These are phyloP conservation scores for Tilletia setariae DNA, from an alignment of 1,284 basidiomycete genomes.

Conservation along the genomic window DNA sequence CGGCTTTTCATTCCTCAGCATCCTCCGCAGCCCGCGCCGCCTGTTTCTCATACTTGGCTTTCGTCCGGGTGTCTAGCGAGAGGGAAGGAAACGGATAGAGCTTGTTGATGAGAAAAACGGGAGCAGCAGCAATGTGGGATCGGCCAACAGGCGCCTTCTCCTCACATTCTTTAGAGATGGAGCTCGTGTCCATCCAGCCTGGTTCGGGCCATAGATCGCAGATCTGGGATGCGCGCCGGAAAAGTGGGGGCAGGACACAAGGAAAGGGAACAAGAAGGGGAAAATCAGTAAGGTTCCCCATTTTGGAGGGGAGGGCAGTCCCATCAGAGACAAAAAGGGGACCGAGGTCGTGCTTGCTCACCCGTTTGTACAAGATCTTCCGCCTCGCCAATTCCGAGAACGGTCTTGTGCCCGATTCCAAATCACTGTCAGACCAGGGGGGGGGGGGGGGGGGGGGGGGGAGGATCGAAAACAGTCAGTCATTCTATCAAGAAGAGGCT, in stretches of 20 bases:
- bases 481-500: background rate
- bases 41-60: background rate
- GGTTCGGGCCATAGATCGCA: slow-evolving; percentile 42
- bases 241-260: too few relatives aligned
- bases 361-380: slow-evolving; percentile 45
- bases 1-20: background rate
- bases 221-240: too few relatives aligned
- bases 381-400: slow-evolving; percentile 49
- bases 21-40: slow-evolving; percentile 5
- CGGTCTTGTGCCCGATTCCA: too few relatives aligned
- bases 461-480: background rate
- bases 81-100: background rate
- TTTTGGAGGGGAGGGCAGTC: background rate
- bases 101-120: background rate
- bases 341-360: background rate
- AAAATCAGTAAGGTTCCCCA: background rate
- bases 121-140: background rate
- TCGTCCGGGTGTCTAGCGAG: background rate
- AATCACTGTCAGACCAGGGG: too few relatives aligned
- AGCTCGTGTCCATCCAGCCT: slow-evolving; percentile 48
- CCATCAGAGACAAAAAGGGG: background rate
- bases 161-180: slow-evolving; percentile 31
- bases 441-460: background rate
- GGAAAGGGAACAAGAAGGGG: background rate
- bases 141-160: background rate